phyloP scores from a whole-genome alignment of 1,284 basidiomycete genomes.

The Vanrija sp. region DNA sequence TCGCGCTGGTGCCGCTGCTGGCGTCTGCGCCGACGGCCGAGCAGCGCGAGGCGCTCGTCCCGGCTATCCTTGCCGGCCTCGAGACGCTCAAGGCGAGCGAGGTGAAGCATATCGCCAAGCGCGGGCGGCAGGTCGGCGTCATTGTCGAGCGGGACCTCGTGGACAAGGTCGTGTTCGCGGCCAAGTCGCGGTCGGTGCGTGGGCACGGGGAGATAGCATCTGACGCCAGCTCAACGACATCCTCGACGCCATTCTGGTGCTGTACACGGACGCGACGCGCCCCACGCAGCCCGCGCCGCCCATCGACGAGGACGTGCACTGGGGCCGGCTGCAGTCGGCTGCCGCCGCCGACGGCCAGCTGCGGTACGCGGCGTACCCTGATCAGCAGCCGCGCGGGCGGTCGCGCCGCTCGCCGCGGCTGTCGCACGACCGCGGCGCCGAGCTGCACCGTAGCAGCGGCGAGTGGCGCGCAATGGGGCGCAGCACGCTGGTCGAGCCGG shows the following conservation, averaged over 20 bases:
- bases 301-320: no score
- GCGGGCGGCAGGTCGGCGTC: conserved; percentile 17
- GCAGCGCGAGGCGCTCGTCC: neutral
- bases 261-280: conserved; percentile 9
- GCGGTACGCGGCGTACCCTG: conserved; percentile 24
- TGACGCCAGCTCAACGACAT: conserved; percentile 22
- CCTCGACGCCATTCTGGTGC: conserved; percentile 20
- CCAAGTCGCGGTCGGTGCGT: conserved; percentile 19
- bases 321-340: neutral
- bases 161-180: conserved; percentile 1
- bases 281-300: neutral
- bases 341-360: conserved; percentile 5
- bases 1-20: conserved; percentile 19
- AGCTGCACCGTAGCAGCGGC: conserved; percentile 1
- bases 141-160: conserved; percentile 13
- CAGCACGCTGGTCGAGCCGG: conserved; percentile 11
- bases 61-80: neutral
- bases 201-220: neutral
- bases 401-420: neutral
- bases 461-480: conserved; percentile 14
- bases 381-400: no score
- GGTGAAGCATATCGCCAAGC: conserved; percentile 12
- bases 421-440: conserved; percentile 1
- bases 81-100: neutral
- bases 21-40: neutral